Evolutionary conservation across 768 basidiomycete species (phyloP), one percentile per base, ranked within the genome.

Genomic region (Hygrophoropsis aurantiaca): DNA sequence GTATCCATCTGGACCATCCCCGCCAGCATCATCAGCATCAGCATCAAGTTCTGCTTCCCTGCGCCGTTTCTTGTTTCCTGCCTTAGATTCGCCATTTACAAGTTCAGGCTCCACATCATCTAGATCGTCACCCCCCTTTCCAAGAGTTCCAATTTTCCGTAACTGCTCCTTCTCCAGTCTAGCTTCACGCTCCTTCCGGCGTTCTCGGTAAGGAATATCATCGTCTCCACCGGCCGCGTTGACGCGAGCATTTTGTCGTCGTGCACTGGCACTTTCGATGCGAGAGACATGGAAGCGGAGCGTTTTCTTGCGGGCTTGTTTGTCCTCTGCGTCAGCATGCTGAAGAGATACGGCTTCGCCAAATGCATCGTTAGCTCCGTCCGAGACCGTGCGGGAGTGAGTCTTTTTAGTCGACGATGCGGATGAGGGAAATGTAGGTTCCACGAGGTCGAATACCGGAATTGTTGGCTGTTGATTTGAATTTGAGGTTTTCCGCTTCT

Each of bases 261-360:
- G 75, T 10, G 85, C 82, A 44, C 82, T 79, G 5, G 90, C 80
- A 47, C 84, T 84, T 61, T 90, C 90, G 58, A 99, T 94, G 62
- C 87, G 89, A 44, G 90, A 80, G 4, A 92, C 93, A 67, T 98
- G 90, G 82, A 98, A 99, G 27, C 88, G 85, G 25, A 98, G 78
- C 6, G 89, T 81, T 54, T 87, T 87, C 55, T 82, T 86, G 46
- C 87, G 82, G 3, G 87, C 84, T 16, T 73, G 79, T 64, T 97
- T 97, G 71, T 97, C 95, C 5, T 76, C 78, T 18, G 84, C 79
- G 55, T 97, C 95, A 9, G 81, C 80, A 26, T 77, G 69, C 47
- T 79, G 75, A 15, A 98, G 76, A 13, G 77, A 64, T 1, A 79
- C 80, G 3, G 81, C 74, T 59, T 98, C 97, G 43, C 94, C 90